phyloP scores from a whole-genome alignment of 805 yeast genomes.

The Lipomyces spencermartinsiae region DNA sequence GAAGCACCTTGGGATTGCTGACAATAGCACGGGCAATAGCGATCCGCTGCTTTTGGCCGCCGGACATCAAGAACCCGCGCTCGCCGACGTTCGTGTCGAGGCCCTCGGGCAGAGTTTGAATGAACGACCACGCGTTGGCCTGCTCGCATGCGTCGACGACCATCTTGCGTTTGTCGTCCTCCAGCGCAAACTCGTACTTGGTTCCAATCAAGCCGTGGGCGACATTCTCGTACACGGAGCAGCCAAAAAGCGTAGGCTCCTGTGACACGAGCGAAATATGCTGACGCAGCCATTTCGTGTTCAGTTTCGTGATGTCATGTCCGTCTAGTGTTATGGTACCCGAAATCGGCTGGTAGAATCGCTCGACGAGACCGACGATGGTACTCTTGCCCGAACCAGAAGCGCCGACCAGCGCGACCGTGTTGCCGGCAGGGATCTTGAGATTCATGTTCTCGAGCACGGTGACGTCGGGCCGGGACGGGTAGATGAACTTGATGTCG shows the following conservation, averaged over 20 bases:
- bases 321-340: slow-evolving; percentile 87
- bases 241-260: slow-evolving; percentile 92
- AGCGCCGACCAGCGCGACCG: slow-evolving; percentile 94
- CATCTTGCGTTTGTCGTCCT: slow-evolving; percentile 48
- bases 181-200: slow-evolving; percentile 44
- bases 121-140: slow-evolving; percentile 60
- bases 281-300: slow-evolving; percentile 73
- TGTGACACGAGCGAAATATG: slow-evolving; percentile 92
- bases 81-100: slow-evolving; percentile 59
- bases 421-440: slow-evolving; percentile 82
- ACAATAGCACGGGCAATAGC: slow-evolving; percentile 68
- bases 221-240: slow-evolving; percentile 79
- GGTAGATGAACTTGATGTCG: slow-evolving; percentile 88
- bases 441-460: slow-evolving; percentile 78
- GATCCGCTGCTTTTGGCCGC: slow-evolving; percentile 70
- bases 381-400: slow-evolving; percentile 96
- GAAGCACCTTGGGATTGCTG: slow-evolving; percentile 58
- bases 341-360: slow-evolving; percentile 80
- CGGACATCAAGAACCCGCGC: slow-evolving; percentile 64
- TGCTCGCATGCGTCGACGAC: slow-evolving; percentile 54
- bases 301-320: slow-evolving; percentile 74
- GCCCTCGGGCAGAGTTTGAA: slow-evolving; percentile 58
- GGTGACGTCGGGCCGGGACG: slow-evolving; percentile 74
- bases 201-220: slow-evolving; percentile 67
- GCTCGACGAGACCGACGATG: slow-evolving; percentile 77